A percentile compares a stretch with the other conserved stretches of the same genome.
phyloP scores from a whole-genome alignment of 352 stramenopile genomes.

The Heterotrichella gracilis region DNA sequence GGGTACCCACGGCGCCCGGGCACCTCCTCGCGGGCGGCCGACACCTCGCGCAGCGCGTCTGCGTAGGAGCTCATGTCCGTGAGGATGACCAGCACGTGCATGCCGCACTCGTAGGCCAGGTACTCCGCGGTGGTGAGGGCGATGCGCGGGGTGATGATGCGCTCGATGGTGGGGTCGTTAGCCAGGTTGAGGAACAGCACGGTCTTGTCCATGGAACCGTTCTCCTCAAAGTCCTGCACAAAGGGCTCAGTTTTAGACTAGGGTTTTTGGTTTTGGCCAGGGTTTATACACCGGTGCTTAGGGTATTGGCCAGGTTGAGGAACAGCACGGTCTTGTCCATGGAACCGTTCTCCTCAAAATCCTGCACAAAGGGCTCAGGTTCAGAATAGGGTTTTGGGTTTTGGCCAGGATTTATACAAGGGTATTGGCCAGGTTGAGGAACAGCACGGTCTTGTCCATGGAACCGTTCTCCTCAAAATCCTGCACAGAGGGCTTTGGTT shows the following conservation, averaged over 20 bases:
- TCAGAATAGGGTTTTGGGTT: too few relatives aligned
- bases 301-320: slow-evolving; percentile 93
- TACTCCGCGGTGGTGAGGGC: slow-evolving; percentile 92
- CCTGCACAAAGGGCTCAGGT: slow-evolving; percentile 31
- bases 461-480: slow-evolving; percentile 46
- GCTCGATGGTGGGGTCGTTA: slow-evolving; percentile 96
- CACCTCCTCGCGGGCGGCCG: slow-evolving; percentile 61
- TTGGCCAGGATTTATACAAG: too few relatives aligned
- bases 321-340: slow-evolving; percentile 95
- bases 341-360: slow-evolving; percentile 45
- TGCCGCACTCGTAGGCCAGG: slow-evolving; percentile 86
- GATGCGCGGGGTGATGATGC: slow-evolving; percentile 92
- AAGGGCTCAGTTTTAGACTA: too few relatives aligned
- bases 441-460: slow-evolving; percentile 89
- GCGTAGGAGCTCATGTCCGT: slow-evolving; percentile 96
- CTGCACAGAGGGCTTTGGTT: too few relatives aligned
- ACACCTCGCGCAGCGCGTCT: slow-evolving; percentile 31
- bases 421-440: slow-evolving; percentile 96
- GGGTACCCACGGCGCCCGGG: slow-evolving; percentile 87
- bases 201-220: slow-evolving; percentile 85
- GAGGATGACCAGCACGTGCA: slow-evolving; percentile 94
- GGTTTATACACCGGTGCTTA: too few relatives aligned
- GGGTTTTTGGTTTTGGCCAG: too few relatives aligned
- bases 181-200: slow-evolving; percentile 93
- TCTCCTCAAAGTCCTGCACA: slow-evolving; percentile 32